Percentiles rank a stretch among this genome's conserved stretches.
Evolutionary conservation across 2,329 filamentous ascomycete genomes (phyloP).

Genomic region (Xylariomycetidae sp.): DNA sequence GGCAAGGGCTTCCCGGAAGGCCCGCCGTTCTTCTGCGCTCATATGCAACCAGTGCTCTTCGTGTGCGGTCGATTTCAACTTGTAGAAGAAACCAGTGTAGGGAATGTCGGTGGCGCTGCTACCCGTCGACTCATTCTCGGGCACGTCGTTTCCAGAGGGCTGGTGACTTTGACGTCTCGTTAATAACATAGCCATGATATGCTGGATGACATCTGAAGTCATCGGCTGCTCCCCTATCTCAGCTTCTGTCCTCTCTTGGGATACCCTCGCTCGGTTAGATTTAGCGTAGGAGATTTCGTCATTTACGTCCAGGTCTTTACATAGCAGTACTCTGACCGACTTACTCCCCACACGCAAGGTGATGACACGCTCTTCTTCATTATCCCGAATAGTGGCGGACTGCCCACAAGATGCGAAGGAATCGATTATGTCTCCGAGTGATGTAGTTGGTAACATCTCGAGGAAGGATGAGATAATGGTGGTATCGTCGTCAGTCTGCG

Average conservation of each 20-base stretch:
- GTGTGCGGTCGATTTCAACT: not conserved
- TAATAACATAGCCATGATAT: slow-evolving; percentile 5
- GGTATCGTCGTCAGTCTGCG: too few species aligned
- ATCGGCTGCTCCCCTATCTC: slow-evolving; percentile 2
- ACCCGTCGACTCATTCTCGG: not conserved
- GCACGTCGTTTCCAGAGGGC: not conserved
- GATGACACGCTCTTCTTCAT: not conserved
- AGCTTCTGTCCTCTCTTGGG: slow-evolving; percentile 1
- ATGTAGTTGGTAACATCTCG: too few species aligned
- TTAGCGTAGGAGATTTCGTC: slow-evolving; percentile 1
- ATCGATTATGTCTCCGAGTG: too few species aligned
- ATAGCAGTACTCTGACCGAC: slow-evolving; percentile 6
- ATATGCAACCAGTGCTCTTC: slow-evolving; percentile 1
- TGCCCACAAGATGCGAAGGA: too few species aligned
- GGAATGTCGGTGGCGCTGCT: too few species aligned
- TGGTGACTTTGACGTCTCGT: too few species aligned
- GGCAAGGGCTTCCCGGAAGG: not conserved
- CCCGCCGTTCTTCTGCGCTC: slow-evolving; percentile 1
- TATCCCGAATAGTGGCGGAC: not conserved
- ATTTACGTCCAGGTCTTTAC: slow-evolving; percentile 6
- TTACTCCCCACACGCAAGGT: slow-evolving; percentile 1
- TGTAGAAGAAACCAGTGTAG: too few species aligned
- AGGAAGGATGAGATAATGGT: too few species aligned
- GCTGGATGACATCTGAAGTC: slow-evolving; percentile 2
- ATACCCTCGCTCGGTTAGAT: slow-evolving; percentile 1